Conservation (phyloP, 352 stramenopile genomes). For the Globisporangium nagaii region DNA sequence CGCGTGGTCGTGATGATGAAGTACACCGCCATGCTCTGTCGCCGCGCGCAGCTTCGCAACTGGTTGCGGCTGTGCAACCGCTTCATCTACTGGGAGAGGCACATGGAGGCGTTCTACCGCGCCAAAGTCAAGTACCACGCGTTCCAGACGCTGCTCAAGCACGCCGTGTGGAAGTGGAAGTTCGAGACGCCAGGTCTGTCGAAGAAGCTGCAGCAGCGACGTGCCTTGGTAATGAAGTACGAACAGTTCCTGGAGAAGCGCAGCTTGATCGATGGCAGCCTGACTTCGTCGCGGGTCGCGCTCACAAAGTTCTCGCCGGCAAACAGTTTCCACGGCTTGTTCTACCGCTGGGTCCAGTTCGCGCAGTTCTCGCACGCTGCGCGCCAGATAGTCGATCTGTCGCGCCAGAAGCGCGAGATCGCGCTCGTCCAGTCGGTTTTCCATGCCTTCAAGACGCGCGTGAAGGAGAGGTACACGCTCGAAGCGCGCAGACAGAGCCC, state of each 20-base stretch:
- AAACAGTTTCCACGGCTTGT: constrained; percentile 37
- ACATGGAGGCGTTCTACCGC: constrained; percentile 32
- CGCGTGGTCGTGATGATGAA: constrained; percentile 45
- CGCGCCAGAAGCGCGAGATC: constrained; percentile 26
- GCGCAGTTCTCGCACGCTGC: constrained; percentile 31
- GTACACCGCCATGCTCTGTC: constrained; percentile 34
- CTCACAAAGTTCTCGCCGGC: constrained; percentile 36
- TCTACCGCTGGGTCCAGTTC: constrained; percentile 57
- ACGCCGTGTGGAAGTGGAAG: constrained; percentile 48
- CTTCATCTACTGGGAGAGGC: constrained; percentile 44
- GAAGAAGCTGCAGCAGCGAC: constrained; percentile 25
- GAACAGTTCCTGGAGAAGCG: constrained; percentile 25
- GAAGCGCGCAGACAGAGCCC: constrained; percentile 11
- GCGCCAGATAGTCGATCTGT: constrained; percentile 15
- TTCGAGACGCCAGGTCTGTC: constrained; percentile 37
- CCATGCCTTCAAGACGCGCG: constrained; percentile 24
- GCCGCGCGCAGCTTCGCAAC: constrained; percentile 46
- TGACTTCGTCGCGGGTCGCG: constrained; percentile 23
- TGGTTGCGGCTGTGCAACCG: constrained; percentile 54
- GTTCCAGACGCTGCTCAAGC: constrained; percentile 37
- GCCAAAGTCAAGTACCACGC: constrained; percentile 33
- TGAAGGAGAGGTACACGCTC: constrained; percentile 45
- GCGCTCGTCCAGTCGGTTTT: constrained; percentile 36
- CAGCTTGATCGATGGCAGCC: constrained; percentile 26
- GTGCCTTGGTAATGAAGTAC: constrained; percentile 32